phyloP scores from a whole-genome alignment of 768 basidiomycete species.

The Termitomyces sp. region DNA sequence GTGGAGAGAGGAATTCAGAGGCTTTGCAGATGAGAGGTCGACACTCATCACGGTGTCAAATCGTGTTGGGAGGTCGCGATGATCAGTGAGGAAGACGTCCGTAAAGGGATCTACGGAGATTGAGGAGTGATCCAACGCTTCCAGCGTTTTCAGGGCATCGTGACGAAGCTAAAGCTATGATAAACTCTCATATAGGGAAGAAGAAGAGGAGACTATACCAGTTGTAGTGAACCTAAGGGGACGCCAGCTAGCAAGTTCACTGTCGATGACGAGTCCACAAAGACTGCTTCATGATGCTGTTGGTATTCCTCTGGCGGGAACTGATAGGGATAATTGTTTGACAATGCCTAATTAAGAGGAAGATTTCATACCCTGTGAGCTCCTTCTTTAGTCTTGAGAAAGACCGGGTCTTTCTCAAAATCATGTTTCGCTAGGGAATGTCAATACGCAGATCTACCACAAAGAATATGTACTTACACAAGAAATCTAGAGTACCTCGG shows the following conservation, averaged over 20 bases:
- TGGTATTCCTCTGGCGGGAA: slow-evolving; percentile 54
- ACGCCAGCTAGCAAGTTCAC: slow-evolving; percentile 76
- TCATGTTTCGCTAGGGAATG: slow-evolving; percentile 58
- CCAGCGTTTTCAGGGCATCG: slow-evolving; percentile 73
- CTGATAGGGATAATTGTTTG: slow-evolving; percentile 25
- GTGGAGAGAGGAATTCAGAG: slow-evolving; percentile 37
- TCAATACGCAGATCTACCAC: neutral
- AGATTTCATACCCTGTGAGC: slow-evolving; percentile 43
- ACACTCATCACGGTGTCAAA: slow-evolving; percentile 73
- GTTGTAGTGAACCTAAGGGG: slow-evolving; percentile 69
- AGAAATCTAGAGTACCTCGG: slow-evolving; percentile 76
- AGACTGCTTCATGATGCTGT: slow-evolving; percentile 45
- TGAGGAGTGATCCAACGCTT: slow-evolving; percentile 45
- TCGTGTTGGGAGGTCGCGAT: slow-evolving; percentile 53
- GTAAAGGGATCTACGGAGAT: slow-evolving; percentile 58
- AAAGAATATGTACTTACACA: slow-evolving; percentile 48
- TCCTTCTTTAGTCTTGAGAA: slow-evolving; percentile 49
- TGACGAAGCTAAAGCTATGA: slow-evolving; percentile 50
- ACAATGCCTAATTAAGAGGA: neutral
- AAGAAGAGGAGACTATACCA: slow-evolving; percentile 37
- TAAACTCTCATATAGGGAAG: neutral
- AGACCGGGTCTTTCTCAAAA: slow-evolving; percentile 50
- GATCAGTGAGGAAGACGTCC: slow-evolving; percentile 68
- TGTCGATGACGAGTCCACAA: slow-evolving; percentile 75
- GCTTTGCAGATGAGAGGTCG: slow-evolving; percentile 44